phyloP scores from a whole-genome alignment of 2,329 filamentous ascomycete species.

The Tolypocladium paradoxum region DNA sequence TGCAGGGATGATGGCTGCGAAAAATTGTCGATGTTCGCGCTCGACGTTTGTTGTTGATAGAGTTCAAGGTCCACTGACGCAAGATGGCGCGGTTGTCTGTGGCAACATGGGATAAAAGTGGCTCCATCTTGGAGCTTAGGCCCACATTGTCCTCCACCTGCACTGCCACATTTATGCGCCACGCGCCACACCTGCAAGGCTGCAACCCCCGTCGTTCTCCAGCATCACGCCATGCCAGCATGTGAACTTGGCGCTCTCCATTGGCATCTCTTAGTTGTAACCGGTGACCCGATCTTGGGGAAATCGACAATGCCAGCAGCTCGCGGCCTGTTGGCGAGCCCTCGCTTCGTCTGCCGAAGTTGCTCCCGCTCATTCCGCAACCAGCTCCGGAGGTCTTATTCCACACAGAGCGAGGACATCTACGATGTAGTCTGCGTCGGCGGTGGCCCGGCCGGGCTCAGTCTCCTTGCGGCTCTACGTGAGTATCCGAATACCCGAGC shows the following conservation, averaged over 20 bases:
- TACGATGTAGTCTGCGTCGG: constrained; percentile 92
- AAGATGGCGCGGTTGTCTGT: constrained; percentile 27
- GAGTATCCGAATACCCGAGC: constrained; percentile 8
- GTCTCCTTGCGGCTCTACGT: constrained; percentile 69
- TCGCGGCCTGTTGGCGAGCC: constrained; percentile 12
- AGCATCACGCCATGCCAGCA: background rate
- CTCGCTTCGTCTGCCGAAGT: constrained; percentile 33
- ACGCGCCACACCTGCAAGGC: background rate
- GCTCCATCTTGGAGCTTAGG: background rate
- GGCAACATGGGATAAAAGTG: constrained; percentile 19
- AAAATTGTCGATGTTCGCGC: background rate
- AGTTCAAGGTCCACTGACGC: constrained; percentile 18
- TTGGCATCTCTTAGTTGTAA: background rate
- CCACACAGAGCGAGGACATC: constrained; percentile 50
- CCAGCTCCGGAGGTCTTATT: constrained; percentile 28
- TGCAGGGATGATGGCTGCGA: constrained; percentile 4
- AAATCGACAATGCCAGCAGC: constrained; percentile 14
- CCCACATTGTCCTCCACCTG: background rate
- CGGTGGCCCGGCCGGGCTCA: constrained; percentile 80
- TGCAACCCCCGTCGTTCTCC: background rate
- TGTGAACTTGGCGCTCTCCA: background rate
- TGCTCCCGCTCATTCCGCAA: constrained; percentile 30
- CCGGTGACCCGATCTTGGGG: background rate
- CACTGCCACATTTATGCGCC: background rate
- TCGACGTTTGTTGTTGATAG: constrained; percentile 5